phyloP scores from a whole-genome alignment of 495 filamentous ascomycete genomes.

The Tuber borchii region DNA sequence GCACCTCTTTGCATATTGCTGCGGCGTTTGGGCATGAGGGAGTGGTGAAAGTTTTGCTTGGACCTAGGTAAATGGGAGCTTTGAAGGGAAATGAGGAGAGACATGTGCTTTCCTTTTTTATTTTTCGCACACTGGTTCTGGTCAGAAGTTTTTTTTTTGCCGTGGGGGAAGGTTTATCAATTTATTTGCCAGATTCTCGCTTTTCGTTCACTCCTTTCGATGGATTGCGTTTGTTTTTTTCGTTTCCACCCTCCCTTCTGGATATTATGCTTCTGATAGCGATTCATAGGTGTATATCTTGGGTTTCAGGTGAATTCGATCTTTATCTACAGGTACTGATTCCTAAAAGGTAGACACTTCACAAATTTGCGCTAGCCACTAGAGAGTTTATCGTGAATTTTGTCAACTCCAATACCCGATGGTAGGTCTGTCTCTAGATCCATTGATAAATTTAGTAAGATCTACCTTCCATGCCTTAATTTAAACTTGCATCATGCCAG shows the following conservation, averaged over 20 bases:
- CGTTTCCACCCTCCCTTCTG: neutral
- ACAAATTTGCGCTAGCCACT: neutral
- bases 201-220: neutral
- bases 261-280: neutral
- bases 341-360: neutral
- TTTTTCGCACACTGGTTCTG: neutral
- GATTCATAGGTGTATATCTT: neutral
- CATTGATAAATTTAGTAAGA: neutral
- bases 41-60: slow-evolving; percentile 18
- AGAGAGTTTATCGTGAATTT: neutral
- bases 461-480: neutral
- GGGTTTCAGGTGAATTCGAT: neutral
- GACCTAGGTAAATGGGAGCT: neutral
- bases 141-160: neutral
- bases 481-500: neutral
- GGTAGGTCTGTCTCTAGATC: neutral
- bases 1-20: slow-evolving; percentile 31
- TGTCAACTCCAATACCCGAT: neutral
- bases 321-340: neutral
- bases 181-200: neutral
- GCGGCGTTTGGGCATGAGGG: slow-evolving; percentile 23
- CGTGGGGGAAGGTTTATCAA: neutral
- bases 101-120: neutral
- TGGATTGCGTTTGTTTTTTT: neutral
- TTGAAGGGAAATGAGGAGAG: neutral